Evolutionary conservation across 2,329 filamentous ascomycete genomes (phyloP).

Genomic region (Rhinocladiella similis): DNA sequence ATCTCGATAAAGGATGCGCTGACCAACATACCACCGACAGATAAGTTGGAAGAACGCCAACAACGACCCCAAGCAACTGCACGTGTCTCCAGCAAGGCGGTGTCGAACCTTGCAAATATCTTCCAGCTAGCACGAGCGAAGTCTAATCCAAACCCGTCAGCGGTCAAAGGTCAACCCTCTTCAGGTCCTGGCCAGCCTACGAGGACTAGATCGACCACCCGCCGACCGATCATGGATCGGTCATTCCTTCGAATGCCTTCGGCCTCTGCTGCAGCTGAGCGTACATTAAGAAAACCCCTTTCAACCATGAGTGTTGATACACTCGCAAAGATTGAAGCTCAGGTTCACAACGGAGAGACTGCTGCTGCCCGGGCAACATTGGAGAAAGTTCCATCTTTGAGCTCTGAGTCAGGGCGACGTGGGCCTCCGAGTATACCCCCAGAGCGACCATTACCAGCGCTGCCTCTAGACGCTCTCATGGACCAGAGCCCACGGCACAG

Average conservation of each 20-base stretch:
- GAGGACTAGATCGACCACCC: neutral
- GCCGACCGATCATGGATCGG: neutral
- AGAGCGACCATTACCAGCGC: slow-evolving; percentile 21
- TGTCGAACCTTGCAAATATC: slow-evolving; percentile 3
- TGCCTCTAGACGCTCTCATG: slow-evolving; percentile 11
- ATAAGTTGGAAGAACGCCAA: neutral
- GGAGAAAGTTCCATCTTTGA: neutral
- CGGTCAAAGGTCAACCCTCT: neutral
- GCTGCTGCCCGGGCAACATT: neutral
- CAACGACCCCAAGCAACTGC: slow-evolving; percentile 1
- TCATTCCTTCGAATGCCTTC: slow-evolving; percentile 10
- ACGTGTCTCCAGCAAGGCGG: slow-evolving; percentile 12
- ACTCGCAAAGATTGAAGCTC: slow-evolving; percentile 21
- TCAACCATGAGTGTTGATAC: slow-evolving; percentile 23
- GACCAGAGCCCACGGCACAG: neutral
- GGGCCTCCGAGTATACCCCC: slow-evolving; percentile 22
- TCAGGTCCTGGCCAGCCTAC: neutral
- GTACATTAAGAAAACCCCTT: neutral
- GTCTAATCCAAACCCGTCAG: neutral
- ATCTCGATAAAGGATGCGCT: slow-evolving; percentile 9
- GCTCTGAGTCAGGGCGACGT: slow-evolving; percentile 4
- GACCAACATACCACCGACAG: neutral
- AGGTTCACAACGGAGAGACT: slow-evolving; percentile 9
- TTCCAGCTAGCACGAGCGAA: slow-evolving; percentile 2
- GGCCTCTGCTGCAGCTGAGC: slow-evolving; percentile 1